Base-by-base conservation (phyloP, 2,329 filamentous ascomycete genomes). In the Stachybotrys chartarum region DNA sequence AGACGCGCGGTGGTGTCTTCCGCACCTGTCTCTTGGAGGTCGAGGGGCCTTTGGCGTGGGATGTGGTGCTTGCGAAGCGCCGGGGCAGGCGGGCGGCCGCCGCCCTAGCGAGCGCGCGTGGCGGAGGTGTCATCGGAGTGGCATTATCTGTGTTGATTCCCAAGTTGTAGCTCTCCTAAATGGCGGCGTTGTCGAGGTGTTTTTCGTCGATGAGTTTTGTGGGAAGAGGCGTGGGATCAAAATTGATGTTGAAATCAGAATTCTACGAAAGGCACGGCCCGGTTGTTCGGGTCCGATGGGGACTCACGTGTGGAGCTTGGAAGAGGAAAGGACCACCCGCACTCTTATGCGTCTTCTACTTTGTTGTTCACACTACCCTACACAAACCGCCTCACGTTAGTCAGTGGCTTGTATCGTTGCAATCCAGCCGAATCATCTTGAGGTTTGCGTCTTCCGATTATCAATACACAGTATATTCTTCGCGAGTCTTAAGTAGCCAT, bases 401-500 rank as follows among this genome's bases (percentile, higher is more conserved):
- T 4, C 24, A 3, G 4, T 24, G 24, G 24, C 24, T 24, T 3
- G 24, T 24, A 24, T 24, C 24, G 24, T 24, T 24, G 24, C 24
- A 24, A 4, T 24, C 24, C 24, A 24, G 24, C 24, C 24, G 24
- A 24, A 24, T 24, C 24, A 24, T 24, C 24, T 24, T 4, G 24
- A 24, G 24, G 24, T 24, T 24, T 24, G 24, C 24, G 24, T 24
- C 24, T 24, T 24, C 24, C 24, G 24, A 24, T 24, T 24, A 24
- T 24, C 24, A 24, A 4, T 42, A 42, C 14, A 42, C 35, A 3
- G 5, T 42, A 24, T 4, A 24, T 24, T 24, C 24, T 24, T 24
- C 24, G 4, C 14, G 8, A 42, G 14, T 42, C 14, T 14, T 42
- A 14, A 42, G 8, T 14, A 42, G 46, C n/a, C 39, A 83, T 84